Base-by-base conservation (phyloP, 1,284 basidiomycete species). In the Pseudozyma pruni region DNA sequence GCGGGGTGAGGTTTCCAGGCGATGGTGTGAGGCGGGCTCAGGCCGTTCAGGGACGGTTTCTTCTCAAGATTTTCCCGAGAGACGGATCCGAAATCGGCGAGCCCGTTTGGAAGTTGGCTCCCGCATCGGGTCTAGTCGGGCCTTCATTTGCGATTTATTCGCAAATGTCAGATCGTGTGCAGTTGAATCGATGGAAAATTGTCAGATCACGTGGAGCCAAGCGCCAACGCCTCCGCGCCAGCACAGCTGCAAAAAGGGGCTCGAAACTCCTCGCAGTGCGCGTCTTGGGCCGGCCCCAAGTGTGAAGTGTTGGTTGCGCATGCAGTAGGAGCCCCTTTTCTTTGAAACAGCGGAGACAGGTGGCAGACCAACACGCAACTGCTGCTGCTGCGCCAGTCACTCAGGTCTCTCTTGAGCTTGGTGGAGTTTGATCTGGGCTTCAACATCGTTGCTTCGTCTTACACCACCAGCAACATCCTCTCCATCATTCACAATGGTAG, bases 61-160 rank as follows among this genome's bases (percentile, higher is more conserved):
- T 47, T 47, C 35, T 47, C 23, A 38, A 47, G 35, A n/a, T 47
- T 47, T 47, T n/a, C 10, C 6, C 25, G 9, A 10, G 33, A 9
- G 35, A 63, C 60, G 60, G 60, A 63, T 63, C 60, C 60, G 61
- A 56, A 32, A n/a, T n/a, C n/a, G n/a, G n/a, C n/a, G n/a, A n/a
- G n/a, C n/a, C n/a, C n/a, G n/a, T n/a, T n/a, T n/a, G n/a, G n/a
- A n/a, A n/a, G n/a, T n/a, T n/a, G n/a, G n/a, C n/a, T n/a, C n/a
- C n/a, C n/a, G n/a, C n/a, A n/a, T n/a, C n/a, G n/a, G n/a, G n/a
- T n/a, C n/a, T n/a, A n/a, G n/a, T n/a, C n/a, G n/a, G n/a, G n/a
- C n/a, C n/a, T n/a, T n/a, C n/a, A n/a, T n/a, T n/a, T n/a, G n/a
- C n/a, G n/a, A n/a, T n/a, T n/a, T n/a, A n/a, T n/a, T n/a, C n/a